Evolutionary conservation across 495 filamentous ascomycete species (phyloP).

Genomic region (Cercophora samala): DNA sequence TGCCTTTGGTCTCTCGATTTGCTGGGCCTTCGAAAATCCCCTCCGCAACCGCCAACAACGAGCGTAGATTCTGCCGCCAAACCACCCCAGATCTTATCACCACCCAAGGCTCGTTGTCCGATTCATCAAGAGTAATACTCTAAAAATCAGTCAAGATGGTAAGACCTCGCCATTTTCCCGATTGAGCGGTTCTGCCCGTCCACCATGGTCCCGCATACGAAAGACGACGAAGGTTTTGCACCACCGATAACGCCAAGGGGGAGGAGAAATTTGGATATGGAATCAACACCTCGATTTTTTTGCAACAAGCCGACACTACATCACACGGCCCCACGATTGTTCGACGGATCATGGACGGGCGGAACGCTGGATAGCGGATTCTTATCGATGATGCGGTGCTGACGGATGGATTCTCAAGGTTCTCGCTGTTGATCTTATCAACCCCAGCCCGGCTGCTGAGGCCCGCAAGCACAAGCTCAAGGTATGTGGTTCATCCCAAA

Average conservation of each 20-base stretch:
- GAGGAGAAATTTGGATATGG: not conserved
- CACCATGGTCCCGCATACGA: slow-evolving; percentile 13
- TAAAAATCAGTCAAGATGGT: slow-evolving; percentile 57
- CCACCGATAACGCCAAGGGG: slow-evolving; percentile 9
- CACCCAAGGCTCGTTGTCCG: slow-evolving; percentile 46
- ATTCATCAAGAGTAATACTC: slow-evolving; percentile 32
- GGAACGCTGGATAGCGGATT: not conserved
- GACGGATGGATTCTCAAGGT: slow-evolving; percentile 59
- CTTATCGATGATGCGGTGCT: slow-evolving; percentile 30
- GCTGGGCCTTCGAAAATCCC: slow-evolving; percentile 34
- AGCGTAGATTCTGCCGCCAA: slow-evolving; percentile 42
- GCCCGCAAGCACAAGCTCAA: slow-evolving; percentile 99
- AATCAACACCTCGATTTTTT: not conserved
- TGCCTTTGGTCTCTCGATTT: slow-evolving; percentile 33
- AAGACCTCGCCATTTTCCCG: slow-evolving; percentile 37
- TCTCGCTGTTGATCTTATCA: slow-evolving; percentile 99
- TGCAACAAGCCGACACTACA: not conserved
- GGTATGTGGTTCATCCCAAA: slow-evolving; percentile 54
- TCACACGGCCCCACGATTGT: not conserved
- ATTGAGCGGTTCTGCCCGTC: slow-evolving; percentile 23
- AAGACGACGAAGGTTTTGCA: slow-evolving; percentile 19
- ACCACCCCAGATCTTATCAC: slow-evolving; percentile 41
- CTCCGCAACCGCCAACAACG: slow-evolving; percentile 42
- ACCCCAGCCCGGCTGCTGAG: slow-evolving; percentile 92
- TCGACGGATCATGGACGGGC: not conserved